Percentiles rank a stretch among this genome's conserved stretches.
Evolutionary conservation across 1,139 yeast species (phyloP).

Genomic region (Blastobotrys persicus): DNA sequence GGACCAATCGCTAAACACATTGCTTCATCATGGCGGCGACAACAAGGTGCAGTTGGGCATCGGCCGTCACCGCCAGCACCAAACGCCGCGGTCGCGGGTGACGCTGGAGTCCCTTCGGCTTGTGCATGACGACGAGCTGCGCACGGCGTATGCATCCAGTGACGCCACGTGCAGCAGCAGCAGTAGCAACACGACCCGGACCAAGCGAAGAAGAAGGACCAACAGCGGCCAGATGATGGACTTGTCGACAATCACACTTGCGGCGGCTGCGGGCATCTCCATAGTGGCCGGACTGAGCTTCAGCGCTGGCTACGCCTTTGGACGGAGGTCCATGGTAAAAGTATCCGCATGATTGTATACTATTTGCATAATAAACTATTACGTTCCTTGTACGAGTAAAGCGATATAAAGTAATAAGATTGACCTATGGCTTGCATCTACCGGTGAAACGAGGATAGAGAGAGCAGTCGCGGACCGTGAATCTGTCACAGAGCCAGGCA

Average conservation of each 20-base stretch:
- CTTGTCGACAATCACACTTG: not conserved
- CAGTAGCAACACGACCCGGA: not conserved
- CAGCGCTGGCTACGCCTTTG: constrained; percentile 35
- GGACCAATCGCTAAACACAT: constrained; percentile 2
- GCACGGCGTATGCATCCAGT: not conserved
- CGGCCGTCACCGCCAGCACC: not conserved
- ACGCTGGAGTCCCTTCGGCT: constrained; percentile 4
- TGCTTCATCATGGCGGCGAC: not conserved
- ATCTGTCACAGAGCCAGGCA: constrained; percentile 97
- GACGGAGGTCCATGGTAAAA: constrained; percentile 26
- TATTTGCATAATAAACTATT: constrained; percentile 2
- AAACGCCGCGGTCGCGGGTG: constrained; percentile 1
- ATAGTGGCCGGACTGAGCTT: constrained; percentile 33
- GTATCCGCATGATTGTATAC: constrained; percentile 12
- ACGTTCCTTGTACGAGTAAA: too few relatives aligned
- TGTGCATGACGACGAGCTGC: not conserved
- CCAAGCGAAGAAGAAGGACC: not conserved
- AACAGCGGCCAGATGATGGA: not conserved
- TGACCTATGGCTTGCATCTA: constrained; percentile 81
- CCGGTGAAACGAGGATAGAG: constrained; percentile 97
- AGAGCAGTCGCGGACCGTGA: constrained; percentile 96
- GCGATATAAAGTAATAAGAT: too few relatives aligned
- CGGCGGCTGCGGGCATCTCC: constrained; percentile 34
- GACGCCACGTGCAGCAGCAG: constrained; percentile 5
- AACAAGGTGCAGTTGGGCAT: not conserved